These are phyloP conservation scores for Scytalidium lignicola DNA, from an alignment of 2,329 filamentous ascomycete species.

Conservation along the genomic window DNA sequence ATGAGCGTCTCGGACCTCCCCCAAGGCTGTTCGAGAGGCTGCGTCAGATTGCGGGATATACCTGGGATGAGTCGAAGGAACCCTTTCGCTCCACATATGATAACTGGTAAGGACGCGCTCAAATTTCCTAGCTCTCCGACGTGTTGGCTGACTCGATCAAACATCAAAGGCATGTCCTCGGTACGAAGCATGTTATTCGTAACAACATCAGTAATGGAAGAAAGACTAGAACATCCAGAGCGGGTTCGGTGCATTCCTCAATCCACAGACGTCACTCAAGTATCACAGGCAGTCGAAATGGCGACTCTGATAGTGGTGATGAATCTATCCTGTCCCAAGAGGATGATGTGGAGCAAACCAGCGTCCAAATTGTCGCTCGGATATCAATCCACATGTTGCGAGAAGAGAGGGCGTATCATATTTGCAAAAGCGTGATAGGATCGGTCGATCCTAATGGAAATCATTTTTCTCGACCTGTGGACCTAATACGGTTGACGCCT, in stretches of 20 bases:
- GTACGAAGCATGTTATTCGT: constrained; percentile 37
- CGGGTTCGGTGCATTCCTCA: neutral
- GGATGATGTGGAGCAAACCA: constrained; percentile 7
- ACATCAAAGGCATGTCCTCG: constrained; percentile 56
- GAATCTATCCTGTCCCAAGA: constrained; percentile 15
- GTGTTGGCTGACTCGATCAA: neutral
- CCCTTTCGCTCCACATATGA: constrained; percentile 72
- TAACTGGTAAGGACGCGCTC: constrained; percentile 60
- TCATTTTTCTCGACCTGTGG: constrained; percentile 76
- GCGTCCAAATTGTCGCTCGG: constrained; percentile 64
- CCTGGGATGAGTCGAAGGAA: constrained; percentile 62
- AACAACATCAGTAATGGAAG: neutral
- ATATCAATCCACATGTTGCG: constrained; percentile 78
- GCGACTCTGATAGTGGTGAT: constrained; percentile 18
- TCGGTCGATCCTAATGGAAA: constrained; percentile 67
- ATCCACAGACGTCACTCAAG: neutral
- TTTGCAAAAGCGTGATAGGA: constrained; percentile 66
- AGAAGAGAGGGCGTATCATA: constrained; percentile 82
- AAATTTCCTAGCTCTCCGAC: too few species aligned
- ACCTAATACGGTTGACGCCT: constrained; percentile 67
- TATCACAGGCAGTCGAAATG: constrained; percentile 1
- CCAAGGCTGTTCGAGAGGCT: constrained; percentile 68
- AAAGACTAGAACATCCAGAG: neutral
- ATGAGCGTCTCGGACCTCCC: constrained; percentile 51
- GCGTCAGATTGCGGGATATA: constrained; percentile 67